These are phyloP conservation scores for Cucurbita ficifolia DNA, from an alignment of 306 rosid genomes.

Conservation along the genomic window DNA sequence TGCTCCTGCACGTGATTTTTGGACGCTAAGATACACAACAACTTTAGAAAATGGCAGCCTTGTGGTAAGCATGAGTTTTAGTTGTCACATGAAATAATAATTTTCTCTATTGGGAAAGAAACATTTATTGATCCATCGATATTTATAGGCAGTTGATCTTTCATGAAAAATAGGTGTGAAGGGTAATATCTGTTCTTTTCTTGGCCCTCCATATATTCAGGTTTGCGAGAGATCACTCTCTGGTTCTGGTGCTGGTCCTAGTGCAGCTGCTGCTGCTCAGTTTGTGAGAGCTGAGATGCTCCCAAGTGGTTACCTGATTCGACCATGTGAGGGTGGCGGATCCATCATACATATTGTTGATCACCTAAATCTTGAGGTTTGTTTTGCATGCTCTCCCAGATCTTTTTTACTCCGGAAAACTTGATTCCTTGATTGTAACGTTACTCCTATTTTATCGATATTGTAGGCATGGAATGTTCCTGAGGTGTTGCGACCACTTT, in stretches of 20 bases:
- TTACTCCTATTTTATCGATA: background rate
- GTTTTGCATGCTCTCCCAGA: background rate
- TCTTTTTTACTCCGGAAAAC: background rate
- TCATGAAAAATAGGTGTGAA: background rate
- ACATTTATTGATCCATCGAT: background rate
- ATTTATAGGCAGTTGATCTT: background rate
- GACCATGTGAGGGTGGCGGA: constrained; percentile 98
- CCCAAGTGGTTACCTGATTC: constrained; percentile 89
- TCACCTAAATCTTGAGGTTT: constrained; percentile 89
- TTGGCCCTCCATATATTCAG: constrained; percentile 17
- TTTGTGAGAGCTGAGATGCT: constrained; percentile 78
- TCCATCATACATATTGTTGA: constrained; percentile 95
- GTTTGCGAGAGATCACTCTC: constrained; percentile 96
- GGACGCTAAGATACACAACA: constrained; percentile 93
- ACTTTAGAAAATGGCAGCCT: constrained; percentile 81
- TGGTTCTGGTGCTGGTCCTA: constrained; percentile 85
- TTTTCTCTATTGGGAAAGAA: background rate
- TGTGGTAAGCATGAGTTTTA: constrained; percentile 44
- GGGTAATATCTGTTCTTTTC: background rate
- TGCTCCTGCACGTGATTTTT: constrained; percentile 97
- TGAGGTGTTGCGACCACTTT: constrained; percentile 88
- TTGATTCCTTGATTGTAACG: background rate
- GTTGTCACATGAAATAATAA: background rate
- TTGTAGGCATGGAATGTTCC: constrained; percentile 91
- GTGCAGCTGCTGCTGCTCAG: constrained; percentile 61